Evolutionary conservation across 2,329 filamentous ascomycete genomes (phyloP), one percentile per base, ranked within the genome.

Genomic region (Trichophyton simii): DNA sequence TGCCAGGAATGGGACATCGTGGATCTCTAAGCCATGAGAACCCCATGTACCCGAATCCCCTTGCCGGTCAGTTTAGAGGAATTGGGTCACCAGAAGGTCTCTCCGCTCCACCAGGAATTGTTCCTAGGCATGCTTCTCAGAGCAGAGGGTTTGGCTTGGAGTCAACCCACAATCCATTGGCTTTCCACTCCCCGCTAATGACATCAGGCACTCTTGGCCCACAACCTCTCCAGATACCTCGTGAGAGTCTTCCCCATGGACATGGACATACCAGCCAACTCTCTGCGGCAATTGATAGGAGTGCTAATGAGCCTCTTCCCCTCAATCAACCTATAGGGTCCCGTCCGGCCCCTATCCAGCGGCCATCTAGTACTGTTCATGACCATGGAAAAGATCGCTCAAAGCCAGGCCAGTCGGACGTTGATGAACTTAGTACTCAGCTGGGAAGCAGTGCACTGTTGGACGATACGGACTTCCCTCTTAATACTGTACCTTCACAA

Each of bases 391-490:
- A 71, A 44, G 71, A 74, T 34, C 71, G 75, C 34, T 75, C 78
- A 20, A 70, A 72, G 62, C 72, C 71, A 48, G 70, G 72, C 1
- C 79, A 80, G 28, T 75, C 78, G 31, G 85, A 87, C 61, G 77
- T 90, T 20, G 89, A 92, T 61, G 83, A 89, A 57, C 76, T 88
- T 60, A 87, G 85, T 64, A 83, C 87, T 63, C 91, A 94, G 67
- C 80, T 99, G 28, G 94, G 94, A 11, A 97, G 92, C 73, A 91
- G 90, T 68, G 94, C 91, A 11, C 79, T 99, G 11, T 79, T 97
- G 48, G 84, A 86, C 64, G 84, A 87, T 55, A 87, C 87, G 64
- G 91, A 95, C 69, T 77, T 85, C 73, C 68, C 89, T 79, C 75
- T 87, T 78, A 70, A 82, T 74, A 64, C 76, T 66, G 69, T 73